phyloP scores from a whole-genome alignment of 1,284 basidiomycete species.

The Tylopilus microsporus region DNA sequence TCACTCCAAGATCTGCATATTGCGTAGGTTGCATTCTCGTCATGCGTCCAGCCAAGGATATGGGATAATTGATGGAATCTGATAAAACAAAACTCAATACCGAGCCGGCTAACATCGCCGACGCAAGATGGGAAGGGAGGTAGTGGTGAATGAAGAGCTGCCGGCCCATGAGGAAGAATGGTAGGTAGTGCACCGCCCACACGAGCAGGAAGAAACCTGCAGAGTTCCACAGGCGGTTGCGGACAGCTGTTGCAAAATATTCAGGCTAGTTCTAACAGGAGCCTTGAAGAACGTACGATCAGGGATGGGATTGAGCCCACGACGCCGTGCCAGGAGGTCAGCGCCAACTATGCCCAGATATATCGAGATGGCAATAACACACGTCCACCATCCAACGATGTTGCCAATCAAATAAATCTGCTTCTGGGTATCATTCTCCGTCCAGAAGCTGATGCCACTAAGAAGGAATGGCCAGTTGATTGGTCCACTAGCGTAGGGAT shows the following conservation, averaged over 20 bases:
- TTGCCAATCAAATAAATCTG: slow-evolving; percentile 99
- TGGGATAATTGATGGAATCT: slow-evolving; percentile 90
- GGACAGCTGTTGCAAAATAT: slow-evolving; percentile 54
- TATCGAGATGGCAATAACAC: slow-evolving; percentile 78
- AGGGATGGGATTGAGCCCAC: slow-evolving; percentile 82
- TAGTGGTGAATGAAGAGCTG: slow-evolving; percentile 99
- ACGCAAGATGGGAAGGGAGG: slow-evolving; percentile 89
- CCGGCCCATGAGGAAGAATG: slow-evolving; percentile 97
- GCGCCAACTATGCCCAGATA: slow-evolving; percentile 88
- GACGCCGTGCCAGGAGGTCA: slow-evolving; percentile 81
- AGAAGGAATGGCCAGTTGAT: slow-evolving; percentile 98
- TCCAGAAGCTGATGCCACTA: slow-evolving; percentile 98
- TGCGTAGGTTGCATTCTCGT: slow-evolving; percentile 59
- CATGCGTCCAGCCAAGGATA: slow-evolving; percentile 63
- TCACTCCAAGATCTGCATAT: slow-evolving; percentile 70
- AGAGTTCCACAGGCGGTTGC: slow-evolving; percentile 91
- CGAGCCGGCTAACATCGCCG: slow-evolving; percentile 85
- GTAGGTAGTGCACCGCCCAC: slow-evolving; percentile 95
- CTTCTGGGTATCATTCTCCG: slow-evolving; percentile 73
- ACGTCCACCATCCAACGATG: slow-evolving; percentile 91
- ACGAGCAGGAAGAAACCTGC: slow-evolving; percentile 92
- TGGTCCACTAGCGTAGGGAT: slow-evolving; percentile 92
- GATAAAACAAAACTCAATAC: slow-evolving; percentile 89
- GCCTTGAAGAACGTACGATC: slow-evolving; percentile 55
- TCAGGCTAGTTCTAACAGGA: slow-evolving; percentile 2